Base-by-base conservation (phyloP, 108 stramenopile species). In the Cyclotella baltica region DNA sequence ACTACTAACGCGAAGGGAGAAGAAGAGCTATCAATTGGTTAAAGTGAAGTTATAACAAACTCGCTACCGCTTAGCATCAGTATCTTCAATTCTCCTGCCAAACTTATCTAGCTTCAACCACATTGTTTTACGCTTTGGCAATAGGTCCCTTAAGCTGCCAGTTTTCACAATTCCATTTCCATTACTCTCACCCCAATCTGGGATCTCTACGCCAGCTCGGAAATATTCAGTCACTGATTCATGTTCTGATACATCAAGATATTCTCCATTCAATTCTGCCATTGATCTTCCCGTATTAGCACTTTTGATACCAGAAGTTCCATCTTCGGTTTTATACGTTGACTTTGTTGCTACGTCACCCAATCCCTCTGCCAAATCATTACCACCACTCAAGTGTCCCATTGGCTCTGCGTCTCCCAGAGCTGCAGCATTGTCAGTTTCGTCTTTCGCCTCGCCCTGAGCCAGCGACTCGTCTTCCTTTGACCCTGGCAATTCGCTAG, bases 41-140 rank as follows among this genome's bases (percentile, higher is more conserved):
- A n/a, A n/a, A n/a, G n/a, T n/a, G n/a, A n/a, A n/a, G n/a, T n/a
- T n/a, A n/a, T n/a, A n/a, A n/a, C n/a, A n/a, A n/a, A n/a, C n/a
- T n/a, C 40, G 40, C 13, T 52, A 52, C 51, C 59, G 31, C 33
- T 61, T 61, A 33, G 59, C 59, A n/a, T 33, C 31, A 3, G 59
- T 61, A 23, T 64, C 63, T 46, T 67, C 67, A n/a, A 52, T 52
- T 67, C 50, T 67, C 16, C 67, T 25, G 30, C 67, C 67, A 46
- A 51, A 48, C 28, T 51, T 50, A 30, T 67, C 67, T 27, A 67
- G 48, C 50, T 51, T 67, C 48, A 34, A 8, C 67, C 67, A 67
- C 4, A 31, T 52, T 30, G 48, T 31, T 30, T 52, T 67, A 4
- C 67, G 2, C 48, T 47, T 31, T 34, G 67, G 67, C 3, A 67